Conservation (phyloP, 148 eudicot species). For the Tetragonia tetragonoides region DNA sequence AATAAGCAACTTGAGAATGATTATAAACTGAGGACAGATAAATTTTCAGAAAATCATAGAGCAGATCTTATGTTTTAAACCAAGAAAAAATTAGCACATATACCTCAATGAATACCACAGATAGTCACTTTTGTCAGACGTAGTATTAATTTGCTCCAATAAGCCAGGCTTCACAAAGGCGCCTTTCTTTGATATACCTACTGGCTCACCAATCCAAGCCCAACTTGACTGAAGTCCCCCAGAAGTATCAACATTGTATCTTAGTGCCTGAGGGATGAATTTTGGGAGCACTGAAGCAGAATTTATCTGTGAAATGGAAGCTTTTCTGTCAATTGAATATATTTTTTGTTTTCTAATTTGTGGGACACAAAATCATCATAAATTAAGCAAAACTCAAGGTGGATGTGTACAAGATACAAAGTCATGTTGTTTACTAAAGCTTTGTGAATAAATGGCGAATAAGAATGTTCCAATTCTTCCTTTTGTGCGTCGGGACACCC, state of each 20-base stretch:
- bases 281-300: conserved; percentile 55
- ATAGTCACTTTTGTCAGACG: conserved; percentile 90
- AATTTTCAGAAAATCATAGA: not conserved
- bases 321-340: not conserved
- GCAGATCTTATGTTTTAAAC: not conserved
- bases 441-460: not conserved
- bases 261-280: conserved; percentile 39
- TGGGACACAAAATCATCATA: not conserved
- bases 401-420: not conserved
- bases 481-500: too few relatives aligned
- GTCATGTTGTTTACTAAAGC: not conserved
- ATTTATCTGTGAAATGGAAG: conserved; percentile 56
- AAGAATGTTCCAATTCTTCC: not conserved
- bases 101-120: conserved; percentile 96
- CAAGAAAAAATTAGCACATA: not conserved
- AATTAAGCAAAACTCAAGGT: not conserved
- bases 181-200: conserved; percentile 66
- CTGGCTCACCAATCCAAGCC: conserved; percentile 81
- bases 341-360: not conserved
- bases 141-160: conserved; percentile 84
- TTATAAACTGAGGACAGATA: not conserved
- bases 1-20: not conserved
- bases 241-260: conserved; percentile 38
- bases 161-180: conserved; percentile 62
- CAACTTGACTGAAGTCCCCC: conserved; percentile 52